A percentile compares a stretch with the other conserved stretches of the same genome.
Evolutionary conservation across 2,329 filamentous ascomycete species (phyloP).

Genomic region (Diaporthe citrichinensis): DNA sequence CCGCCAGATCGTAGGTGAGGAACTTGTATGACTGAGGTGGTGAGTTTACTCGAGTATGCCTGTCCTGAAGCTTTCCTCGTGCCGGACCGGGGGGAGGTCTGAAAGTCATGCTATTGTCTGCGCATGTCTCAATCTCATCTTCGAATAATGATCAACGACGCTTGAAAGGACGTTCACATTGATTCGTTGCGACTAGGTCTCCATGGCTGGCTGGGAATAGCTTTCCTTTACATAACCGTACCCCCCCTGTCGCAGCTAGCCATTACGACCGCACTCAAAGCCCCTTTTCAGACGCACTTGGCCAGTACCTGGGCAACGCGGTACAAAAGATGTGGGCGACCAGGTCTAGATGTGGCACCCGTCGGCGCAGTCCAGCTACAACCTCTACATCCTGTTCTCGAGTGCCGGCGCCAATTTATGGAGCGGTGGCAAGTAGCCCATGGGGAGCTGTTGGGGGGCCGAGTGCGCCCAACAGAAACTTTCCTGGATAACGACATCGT

Average conservation of each 20-base stretch:
- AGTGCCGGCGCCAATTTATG: neutral
- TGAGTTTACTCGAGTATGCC: neutral
- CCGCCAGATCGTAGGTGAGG: neutral
- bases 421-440: no score
- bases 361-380: neutral
- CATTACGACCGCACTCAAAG: neutral
- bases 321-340: no score
- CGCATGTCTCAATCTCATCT: neutral
- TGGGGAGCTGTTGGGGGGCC: no score
- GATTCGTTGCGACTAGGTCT: neutral
- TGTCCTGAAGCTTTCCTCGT: neutral
- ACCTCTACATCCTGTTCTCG: neutral
- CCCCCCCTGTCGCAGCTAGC: neutral
- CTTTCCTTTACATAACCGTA: neutral
- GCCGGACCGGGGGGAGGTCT: neutral
- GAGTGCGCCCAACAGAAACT: no score
- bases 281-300: neutral
- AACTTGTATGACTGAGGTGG: neutral
- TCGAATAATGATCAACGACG: neutral
- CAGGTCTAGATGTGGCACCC: neutral
- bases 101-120: neutral
- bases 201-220: neutral
- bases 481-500: no score
- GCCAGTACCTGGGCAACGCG: neutral
- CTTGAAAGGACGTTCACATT: neutral